Percentiles rank a stretch among this genome's conserved stretches.
phyloP scores from a whole-genome alignment of 2,329 filamentous ascomycete genomes.

The Diaporthe sp. region DNA sequence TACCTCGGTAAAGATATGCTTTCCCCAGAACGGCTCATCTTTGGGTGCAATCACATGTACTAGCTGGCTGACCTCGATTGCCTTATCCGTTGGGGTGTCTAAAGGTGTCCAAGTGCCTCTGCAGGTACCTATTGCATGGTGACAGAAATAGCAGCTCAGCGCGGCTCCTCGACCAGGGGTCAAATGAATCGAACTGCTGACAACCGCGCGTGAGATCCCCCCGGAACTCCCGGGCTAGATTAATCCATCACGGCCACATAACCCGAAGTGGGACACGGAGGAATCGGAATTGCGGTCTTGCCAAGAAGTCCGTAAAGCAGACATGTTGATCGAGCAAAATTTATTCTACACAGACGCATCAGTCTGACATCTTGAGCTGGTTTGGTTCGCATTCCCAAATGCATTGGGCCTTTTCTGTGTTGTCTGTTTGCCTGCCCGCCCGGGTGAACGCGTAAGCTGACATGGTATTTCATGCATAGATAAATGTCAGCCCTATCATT shows the following conservation, averaged over 20 bases:
- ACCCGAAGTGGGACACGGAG: neutral
- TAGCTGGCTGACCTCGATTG: neutral
- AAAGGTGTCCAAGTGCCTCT: neutral
- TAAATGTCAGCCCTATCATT: neutral
- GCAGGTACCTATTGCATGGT: neutral
- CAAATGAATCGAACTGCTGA: neutral
- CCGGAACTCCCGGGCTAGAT: neutral
- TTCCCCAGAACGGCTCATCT: neutral
- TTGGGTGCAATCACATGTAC: neutral
- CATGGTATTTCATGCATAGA: neutral
- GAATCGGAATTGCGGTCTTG: neutral
- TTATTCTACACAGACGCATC: neutral
- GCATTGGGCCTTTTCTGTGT: no score
- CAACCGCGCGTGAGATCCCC: neutral
- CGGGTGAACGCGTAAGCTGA: neutral
- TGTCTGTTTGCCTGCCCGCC: neutral
- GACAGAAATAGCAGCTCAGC: neutral
- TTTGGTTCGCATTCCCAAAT: no score
- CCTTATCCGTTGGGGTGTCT: no score
- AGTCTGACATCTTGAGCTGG: neutral
- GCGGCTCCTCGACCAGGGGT: neutral
- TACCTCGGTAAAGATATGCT: no score
- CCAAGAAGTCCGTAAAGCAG: neutral
- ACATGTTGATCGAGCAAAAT: neutral
- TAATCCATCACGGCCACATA: neutral